Evolutionary conservation across 768 basidiomycete species (phyloP), one percentile per base, ranked within the genome.

Genomic region (Leccinum incarnatum): DNA sequence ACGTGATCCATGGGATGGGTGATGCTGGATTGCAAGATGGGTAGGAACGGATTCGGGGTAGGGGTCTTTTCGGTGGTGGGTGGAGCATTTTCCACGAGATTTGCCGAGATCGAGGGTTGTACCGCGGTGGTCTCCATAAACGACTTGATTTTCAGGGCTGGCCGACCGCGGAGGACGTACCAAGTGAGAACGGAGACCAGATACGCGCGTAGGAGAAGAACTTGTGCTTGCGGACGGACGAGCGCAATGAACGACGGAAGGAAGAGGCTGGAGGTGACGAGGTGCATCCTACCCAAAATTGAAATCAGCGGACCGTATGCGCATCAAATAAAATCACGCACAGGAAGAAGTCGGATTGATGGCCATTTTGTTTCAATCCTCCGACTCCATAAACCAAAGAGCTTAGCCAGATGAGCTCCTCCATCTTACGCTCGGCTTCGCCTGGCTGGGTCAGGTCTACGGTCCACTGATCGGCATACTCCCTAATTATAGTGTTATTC

Each of bases 401-500:
- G 47, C 75, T 78, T 17, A 79, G 70, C 83, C 86, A 91, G 5
- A 74, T 65, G 4, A 91, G 62, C 63, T 91, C 88, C 61, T 86
- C 84, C 25, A 86, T 75, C 69, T 87, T 89, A 17, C 74, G 69
- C n/a, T 78, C 75, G 6, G 84, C 62, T 61, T 78, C 75, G 32
- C 72, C 63, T 40, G 76, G 62, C 54, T 74, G 59, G 37, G 60
- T 57, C 45, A 70, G 57, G 56, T 81, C 72, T 21, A 79, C 47
- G 4, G 69, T 76, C 84, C 84, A 86, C 46, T 75, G 62, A 9
- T 69, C 69, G 15, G 72, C 78, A 49, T 73, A 29, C 17, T 57
- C 58, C 52, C 19, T 55, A 17, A 72, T 12, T 0, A 21, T 15
- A 1, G 51, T 34, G 0, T 30, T 27, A 23, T 55, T 54, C 15